Evolutionary conservation across 345 rosid species (phyloP), one percentile per base, ranked within the genome.

Genomic region (Lepidium sativum): DNA sequence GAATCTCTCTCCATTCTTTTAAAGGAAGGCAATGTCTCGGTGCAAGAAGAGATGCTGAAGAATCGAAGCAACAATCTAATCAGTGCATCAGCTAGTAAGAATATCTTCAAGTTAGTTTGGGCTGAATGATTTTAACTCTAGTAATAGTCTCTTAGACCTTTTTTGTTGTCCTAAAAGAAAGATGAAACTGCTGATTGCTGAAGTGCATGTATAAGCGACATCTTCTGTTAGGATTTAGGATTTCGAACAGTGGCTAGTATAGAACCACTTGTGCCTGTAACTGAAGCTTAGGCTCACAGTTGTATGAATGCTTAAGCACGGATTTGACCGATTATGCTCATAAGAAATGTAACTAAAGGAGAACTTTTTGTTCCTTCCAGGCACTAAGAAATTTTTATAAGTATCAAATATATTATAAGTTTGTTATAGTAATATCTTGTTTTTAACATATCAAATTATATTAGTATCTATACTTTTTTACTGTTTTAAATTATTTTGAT

Each of bases 21-120:
- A 43, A 34, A 49, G 66, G 66, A 61, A 8, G 54, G 54, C 33
- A n/a, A 61, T 33, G 66, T 61, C 5, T 27, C 27, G 23, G 70
- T 37, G 2, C 72, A 67, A 38, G 64, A 56, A 67, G 71, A 67
- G 10, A 67, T 67, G 72, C 20, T 67, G 40, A 35, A 57, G 4
- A 67, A 47, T 9, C 21, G 8, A 38, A 67, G 65, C 57, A 37
- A 38, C 25, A 48, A 47, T 37, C 65, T 47, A 5, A 47, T 47
- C 1, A 37, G 57, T 47, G 63, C 23, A 37, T 13, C 65, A 17
- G 72, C 72, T 57, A 66, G 70, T 66, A 63, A 38, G 49, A 63
- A 63, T 38, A 37, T 63, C 6, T 63, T 41, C 51, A 65, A 53
- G 52, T 25, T 53, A 41, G 52, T 65, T 65, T 53, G 69, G 34